A percentile compares a stretch with the other conserved stretches of the same genome.
These are phyloP conservation scores for Russula griseocarnosa DNA, from an alignment of 768 basidiomycete species.

Conservation along the genomic window DNA sequence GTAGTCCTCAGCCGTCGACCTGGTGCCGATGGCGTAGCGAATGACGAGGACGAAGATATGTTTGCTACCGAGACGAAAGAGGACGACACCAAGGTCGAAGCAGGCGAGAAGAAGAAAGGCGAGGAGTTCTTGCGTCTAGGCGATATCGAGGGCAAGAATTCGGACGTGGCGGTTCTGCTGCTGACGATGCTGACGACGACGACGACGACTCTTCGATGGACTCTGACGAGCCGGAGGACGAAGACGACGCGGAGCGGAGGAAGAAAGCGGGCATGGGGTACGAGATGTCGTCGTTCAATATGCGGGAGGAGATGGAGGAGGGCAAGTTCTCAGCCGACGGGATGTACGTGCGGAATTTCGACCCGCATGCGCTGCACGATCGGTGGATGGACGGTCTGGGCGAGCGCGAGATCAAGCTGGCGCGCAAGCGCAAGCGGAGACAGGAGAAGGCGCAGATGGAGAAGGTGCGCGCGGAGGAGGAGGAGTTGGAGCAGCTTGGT, in stretches of 20 bases:
- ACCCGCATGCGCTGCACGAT: constrained; percentile 90
- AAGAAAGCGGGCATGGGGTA: constrained; percentile 90
- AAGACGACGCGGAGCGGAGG: constrained; percentile 71
- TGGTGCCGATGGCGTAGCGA: constrained; percentile 42
- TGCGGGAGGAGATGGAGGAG: constrained; percentile 98
- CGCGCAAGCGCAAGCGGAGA: constrained; percentile 67
- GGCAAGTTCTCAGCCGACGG: constrained; percentile 96
- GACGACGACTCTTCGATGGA: constrained; percentile 31
- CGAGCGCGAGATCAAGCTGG: constrained; percentile 80
- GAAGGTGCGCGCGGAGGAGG: constrained; percentile 67
- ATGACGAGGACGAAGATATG: constrained; percentile 63
- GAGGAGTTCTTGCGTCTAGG: constrained; percentile 79
- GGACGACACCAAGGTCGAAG: constrained; percentile 41
- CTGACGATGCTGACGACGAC: constrained; percentile 31
- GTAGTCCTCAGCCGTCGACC: constrained; percentile 75
- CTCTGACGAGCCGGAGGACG: constrained; percentile 49
- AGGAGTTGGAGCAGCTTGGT: constrained; percentile 64
- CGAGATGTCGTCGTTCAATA: constrained; percentile 94
- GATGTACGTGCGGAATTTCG: constrained; percentile 76
- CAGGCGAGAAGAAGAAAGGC: constrained; percentile 49
- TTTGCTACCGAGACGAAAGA: constrained; percentile 71
- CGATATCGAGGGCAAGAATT: constrained; percentile 98
- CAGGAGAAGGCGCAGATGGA: constrained; percentile 70
- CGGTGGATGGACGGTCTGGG: constrained; percentile 92
- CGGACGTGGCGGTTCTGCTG: constrained; percentile 43